These are phyloP conservation scores for Diplodia sapinea DNA, from an alignment of 2,329 filamentous ascomycete genomes.

Conservation along the genomic window DNA sequence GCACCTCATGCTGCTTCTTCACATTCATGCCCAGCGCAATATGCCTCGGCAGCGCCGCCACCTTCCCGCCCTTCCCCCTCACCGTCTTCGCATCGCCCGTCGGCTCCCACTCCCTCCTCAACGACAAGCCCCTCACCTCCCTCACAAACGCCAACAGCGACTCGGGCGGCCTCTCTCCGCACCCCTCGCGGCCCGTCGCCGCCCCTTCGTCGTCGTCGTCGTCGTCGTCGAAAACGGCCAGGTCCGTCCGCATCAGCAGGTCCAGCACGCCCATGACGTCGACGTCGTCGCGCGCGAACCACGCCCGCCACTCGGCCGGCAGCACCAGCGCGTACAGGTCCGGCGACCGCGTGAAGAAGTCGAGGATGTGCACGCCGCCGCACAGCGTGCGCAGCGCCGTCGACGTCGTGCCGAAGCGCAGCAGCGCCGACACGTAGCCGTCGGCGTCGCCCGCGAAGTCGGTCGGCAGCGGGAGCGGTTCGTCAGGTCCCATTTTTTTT, in stretches of 20 bases:
- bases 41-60: conserved; percentile 58
- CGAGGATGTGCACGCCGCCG: conserved; percentile 94
- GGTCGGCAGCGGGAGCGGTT: conserved; percentile 69
- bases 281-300: conserved; percentile 66
- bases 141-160: conserved; percentile 74
- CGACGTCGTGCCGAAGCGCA: conserved; percentile 76
- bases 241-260: conserved; percentile 78
- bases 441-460: conserved; percentile 72
- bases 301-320: conserved; percentile 79
- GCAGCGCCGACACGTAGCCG: conserved; percentile 77
- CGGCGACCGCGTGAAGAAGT: conserved; percentile 88
- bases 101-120: conserved; percentile 65
- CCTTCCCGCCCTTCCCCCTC: background rate
- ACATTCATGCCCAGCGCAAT: conserved; percentile 90
- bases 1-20: conserved; percentile 95
- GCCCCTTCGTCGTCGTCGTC: background rate
- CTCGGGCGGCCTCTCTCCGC: conserved; percentile 48
- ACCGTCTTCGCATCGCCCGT: background rate
- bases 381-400: conserved; percentile 86
- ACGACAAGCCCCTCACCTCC: conserved; percentile 70
- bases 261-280: conserved; percentile 79
- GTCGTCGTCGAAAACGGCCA: conserved; percentile 52
- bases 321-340: conserved; percentile 80
- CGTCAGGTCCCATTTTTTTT: conserved; percentile 53
- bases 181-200: conserved; percentile 1